phyloP scores from a whole-genome alignment of 371 early-diverging fungal genomes.

The Rhizomucor miehei region DNA sequence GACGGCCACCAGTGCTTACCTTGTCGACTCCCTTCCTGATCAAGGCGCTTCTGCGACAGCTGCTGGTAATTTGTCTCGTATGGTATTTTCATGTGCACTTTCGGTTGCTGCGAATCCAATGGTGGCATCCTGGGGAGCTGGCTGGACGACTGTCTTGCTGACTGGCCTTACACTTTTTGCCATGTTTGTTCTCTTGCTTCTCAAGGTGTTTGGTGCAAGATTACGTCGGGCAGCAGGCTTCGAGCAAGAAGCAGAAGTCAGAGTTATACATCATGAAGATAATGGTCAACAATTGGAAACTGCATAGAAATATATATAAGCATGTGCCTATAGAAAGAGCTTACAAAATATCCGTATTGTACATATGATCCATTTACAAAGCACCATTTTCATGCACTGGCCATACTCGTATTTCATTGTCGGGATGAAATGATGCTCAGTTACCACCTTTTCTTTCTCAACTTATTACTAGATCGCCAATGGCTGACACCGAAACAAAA shows the following conservation, averaged over 20 bases:
- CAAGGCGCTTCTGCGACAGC: constrained; percentile 47
- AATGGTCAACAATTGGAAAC: too few relatives aligned
- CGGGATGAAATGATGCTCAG: too few relatives aligned
- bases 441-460: too few relatives aligned
- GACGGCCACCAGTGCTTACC: constrained; percentile 38
- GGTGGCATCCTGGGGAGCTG: constrained; percentile 20
- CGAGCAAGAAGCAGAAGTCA: not conserved
- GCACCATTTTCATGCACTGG: too few relatives aligned
- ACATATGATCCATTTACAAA: too few relatives aligned
- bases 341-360: too few relatives aligned
- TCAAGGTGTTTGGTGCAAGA: constrained; percentile 17
- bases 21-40: constrained; percentile 44
- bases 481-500: too few relatives aligned
- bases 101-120: constrained; percentile 29
- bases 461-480: too few relatives aligned
- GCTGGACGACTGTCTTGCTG: constrained; percentile 23
- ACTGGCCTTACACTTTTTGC: constrained; percentile 14
- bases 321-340: too few relatives aligned
- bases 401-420: too few relatives aligned
- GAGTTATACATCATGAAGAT: too few relatives aligned
- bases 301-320: too few relatives aligned
- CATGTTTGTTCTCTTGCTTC: constrained; percentile 9
- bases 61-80: constrained; percentile 38
- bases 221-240: constrained; percentile 18
- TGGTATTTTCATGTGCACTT: constrained; percentile 39